Conservation (phyloP, 1,284 basidiomycete species). For the Boletellus dicymbophilus region DNA sequence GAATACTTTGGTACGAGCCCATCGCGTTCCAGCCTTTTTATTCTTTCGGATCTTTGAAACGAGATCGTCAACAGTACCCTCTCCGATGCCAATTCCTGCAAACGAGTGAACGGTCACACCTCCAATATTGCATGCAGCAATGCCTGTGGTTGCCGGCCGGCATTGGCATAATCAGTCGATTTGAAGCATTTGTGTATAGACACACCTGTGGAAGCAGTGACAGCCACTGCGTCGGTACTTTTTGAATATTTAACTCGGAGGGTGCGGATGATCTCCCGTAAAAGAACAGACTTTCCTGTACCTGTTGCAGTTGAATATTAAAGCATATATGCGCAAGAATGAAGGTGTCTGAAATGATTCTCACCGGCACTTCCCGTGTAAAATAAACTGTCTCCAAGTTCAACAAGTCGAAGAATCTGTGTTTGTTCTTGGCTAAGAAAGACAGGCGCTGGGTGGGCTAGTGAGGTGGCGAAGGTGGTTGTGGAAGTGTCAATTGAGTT, state of each 20-base stretch:
- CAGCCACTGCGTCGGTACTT: constrained; percentile 63
- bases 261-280: constrained; percentile 81
- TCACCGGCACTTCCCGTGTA: constrained; percentile 96
- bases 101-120: constrained; percentile 92
- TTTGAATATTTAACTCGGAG: constrained; percentile 50
- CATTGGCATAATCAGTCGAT: neutral
- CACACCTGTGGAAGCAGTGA: constrained; percentile 87
- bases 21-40: constrained; percentile 67
- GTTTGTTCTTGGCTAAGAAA: constrained; percentile 83
- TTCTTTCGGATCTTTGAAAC: constrained; percentile 67
- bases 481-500: constrained; percentile 11
- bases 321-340: constrained; percentile 11
- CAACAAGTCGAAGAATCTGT: constrained; percentile 77
- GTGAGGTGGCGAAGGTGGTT: constrained; percentile 9
- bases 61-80: constrained; percentile 59
- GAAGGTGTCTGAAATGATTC: constrained; percentile 31
- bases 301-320: constrained; percentile 44
- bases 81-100: constrained; percentile 84
- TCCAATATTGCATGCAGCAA: constrained; percentile 91
- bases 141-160: constrained; percentile 47
- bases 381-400: constrained; percentile 80
- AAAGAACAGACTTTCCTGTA: constrained; percentile 90
- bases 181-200: constrained; percentile 8
- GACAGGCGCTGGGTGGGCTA: constrained; percentile 45
- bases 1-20: constrained; percentile 76